These are phyloP conservation scores for Candida glucosophila DNA, from an alignment of 1,139 yeast genomes.

Conservation along the genomic window DNA sequence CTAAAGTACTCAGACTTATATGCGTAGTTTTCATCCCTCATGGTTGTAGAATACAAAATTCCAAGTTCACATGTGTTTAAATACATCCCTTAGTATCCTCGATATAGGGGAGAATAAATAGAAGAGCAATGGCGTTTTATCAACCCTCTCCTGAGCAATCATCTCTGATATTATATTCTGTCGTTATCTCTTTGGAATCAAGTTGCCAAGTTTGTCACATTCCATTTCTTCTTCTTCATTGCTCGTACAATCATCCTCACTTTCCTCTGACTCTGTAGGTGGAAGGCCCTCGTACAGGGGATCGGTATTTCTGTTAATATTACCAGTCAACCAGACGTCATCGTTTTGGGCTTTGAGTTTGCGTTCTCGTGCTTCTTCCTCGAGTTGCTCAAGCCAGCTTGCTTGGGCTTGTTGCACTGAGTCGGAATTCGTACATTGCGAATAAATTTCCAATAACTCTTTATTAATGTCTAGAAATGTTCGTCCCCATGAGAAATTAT, in stretches of 20 bases:
- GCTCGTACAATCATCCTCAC: too few relatives aligned
- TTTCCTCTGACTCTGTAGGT: slow-evolving; percentile 8
- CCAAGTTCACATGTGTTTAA: too few relatives aligned
- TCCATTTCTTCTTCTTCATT: too few relatives aligned
- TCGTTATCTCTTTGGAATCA: too few relatives aligned
- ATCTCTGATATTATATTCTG: too few relatives aligned
- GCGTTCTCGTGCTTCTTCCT: slow-evolving; percentile 60
- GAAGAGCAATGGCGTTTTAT: too few relatives aligned
- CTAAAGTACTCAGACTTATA: neutral
- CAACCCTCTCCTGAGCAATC: too few relatives aligned
- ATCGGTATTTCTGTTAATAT: slow-evolving; percentile 44
- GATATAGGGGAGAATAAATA: too few relatives aligned
- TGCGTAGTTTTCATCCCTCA: neutral
- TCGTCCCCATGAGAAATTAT: slow-evolving; percentile 88
- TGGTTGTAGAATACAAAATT: slow-evolving; percentile 2
- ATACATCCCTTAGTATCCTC: too few relatives aligned
- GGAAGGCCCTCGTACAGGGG: slow-evolving; percentile 6
- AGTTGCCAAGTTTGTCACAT: slow-evolving; percentile 5
- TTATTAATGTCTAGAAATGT: slow-evolving; percentile 76
- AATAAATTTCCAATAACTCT: slow-evolving; percentile 69
- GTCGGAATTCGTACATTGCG: slow-evolving; percentile 71
- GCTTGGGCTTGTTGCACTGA: slow-evolving; percentile 70
- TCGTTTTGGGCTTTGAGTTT: slow-evolving; percentile 42
- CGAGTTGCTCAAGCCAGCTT: slow-evolving; percentile 62
- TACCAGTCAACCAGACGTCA: slow-evolving; percentile 77